Evolutionary conservation across 2,329 filamentous ascomycete species (phyloP), one percentile per base, ranked within the genome.

Genomic region (Reticulascus tulasneorum): DNA sequence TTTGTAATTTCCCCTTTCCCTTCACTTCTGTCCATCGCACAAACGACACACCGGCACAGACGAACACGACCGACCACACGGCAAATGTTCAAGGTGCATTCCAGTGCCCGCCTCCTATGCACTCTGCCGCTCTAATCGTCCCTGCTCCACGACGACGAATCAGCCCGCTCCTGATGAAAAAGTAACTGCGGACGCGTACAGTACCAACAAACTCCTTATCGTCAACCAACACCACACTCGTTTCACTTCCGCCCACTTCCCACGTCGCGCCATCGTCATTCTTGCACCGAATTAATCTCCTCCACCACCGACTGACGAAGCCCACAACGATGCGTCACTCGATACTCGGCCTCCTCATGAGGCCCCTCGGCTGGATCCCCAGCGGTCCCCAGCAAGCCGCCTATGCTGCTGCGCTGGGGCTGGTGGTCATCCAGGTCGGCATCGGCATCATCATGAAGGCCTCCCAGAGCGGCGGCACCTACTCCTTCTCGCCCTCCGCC

Each of bases 401-500:
- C 26, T 49, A 47, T 33, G 47, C 47, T 10, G 55, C 58, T 11
- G 55, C 57, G 7, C 47, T 60, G 16, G 53, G 52, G 13, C 47
- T 60, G 10, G 52, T 61, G 15, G 49, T 49, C 9, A 58, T 62
- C 29, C 53, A 58, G 41, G 58, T 59, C 33, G 52, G 56, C 28
- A 55, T 62, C n/a, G 52, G 50, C 26, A 53, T 60, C 25, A 51
- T 63, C 13, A 50, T 58, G 47, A 57, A 58, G 41, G 33, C 50
- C 27, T 42, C 57, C 3, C 55, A 58, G 37, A 48, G 43, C 0
- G 42, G 40, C 21, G 49, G 53, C 3, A 44, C 47, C 13, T 56
- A 53, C 24, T 40, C 42, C 5, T 56, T 56, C 33, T 59, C 55
- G 17, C 47, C 53, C 10, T 56, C 55, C 3, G 45, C 48, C 18